phyloP scores from a whole-genome alignment of 1,284 basidiomycete species.

The Flammula alnicola region DNA sequence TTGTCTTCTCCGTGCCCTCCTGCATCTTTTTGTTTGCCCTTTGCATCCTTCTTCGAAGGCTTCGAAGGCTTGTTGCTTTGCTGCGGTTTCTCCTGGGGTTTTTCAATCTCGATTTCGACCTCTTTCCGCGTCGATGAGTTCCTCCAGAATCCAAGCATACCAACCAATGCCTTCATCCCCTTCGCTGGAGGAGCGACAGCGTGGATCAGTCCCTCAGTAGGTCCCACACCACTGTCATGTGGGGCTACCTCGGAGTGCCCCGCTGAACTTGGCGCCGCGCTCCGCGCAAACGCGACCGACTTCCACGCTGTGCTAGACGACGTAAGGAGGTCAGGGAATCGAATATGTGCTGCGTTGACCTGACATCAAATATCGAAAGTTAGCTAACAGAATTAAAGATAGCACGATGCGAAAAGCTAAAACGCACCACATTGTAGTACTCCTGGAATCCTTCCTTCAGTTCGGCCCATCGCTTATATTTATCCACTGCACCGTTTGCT shows the following conservation, averaged over 20 bases:
- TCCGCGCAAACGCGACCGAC: constrained; percentile 18
- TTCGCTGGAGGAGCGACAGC: not conserved
- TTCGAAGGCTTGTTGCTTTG: not conserved
- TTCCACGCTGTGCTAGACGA: constrained; percentile 28
- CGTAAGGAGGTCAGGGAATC: constrained; percentile 27
- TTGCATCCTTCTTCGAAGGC: not conserved
- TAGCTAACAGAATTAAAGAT: not conserved
- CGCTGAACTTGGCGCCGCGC: constrained; percentile 13
- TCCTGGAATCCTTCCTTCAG: constrained; percentile 28
- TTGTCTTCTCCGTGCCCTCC: not conserved
- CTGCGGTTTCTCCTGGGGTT: no score
- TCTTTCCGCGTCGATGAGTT: no score
- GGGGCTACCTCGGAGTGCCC: no score
- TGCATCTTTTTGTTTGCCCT: not conserved
- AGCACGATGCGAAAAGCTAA: not conserved
- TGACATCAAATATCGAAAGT: constrained; percentile 1
- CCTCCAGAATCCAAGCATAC: not conserved
- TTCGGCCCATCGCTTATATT: constrained; percentile 21
- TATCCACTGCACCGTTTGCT: constrained; percentile 7
- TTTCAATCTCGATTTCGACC: no score
- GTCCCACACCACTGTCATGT: no score
- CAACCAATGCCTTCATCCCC: not conserved
- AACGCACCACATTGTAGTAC: constrained; percentile 32
- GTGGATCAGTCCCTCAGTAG: not conserved
- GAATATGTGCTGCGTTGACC: constrained; percentile 25